phyloP scores from a whole-genome alignment of 2,329 filamentous ascomycete genomes.

The Bipolaris sorokiniana region DNA sequence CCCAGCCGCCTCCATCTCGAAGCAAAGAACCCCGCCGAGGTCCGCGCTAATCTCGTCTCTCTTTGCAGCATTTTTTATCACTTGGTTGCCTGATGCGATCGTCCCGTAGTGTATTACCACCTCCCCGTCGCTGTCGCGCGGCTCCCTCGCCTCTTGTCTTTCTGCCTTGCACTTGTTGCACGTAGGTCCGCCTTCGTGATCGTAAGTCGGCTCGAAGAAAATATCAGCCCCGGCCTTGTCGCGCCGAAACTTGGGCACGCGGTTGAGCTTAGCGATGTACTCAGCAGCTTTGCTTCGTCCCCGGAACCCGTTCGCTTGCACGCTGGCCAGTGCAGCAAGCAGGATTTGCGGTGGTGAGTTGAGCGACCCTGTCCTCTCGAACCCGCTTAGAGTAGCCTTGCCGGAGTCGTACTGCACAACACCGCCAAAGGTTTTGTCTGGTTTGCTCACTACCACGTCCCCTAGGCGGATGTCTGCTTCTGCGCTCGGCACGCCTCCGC shows the following conservation, averaged over 20 bases:
- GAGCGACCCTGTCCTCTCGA: constrained; percentile 13
- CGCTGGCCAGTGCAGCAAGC: constrained; percentile 11
- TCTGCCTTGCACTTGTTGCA: constrained; percentile 14
- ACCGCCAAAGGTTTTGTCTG: not conserved
- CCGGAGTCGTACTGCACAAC: constrained; percentile 1
- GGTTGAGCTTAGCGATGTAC: not conserved
- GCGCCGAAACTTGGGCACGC: not conserved
- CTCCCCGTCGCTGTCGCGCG: not conserved
- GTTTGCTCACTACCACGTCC: constrained; percentile 12
- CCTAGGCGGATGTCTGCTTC: constrained; percentile 12
- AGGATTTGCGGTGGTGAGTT: constrained; percentile 12
- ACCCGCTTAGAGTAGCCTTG: constrained; percentile 8
- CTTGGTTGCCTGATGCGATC: constrained; percentile 32
- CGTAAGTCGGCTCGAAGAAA: constrained; percentile 22
- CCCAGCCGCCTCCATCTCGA: not conserved
- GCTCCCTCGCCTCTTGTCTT: not conserved
- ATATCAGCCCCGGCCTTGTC: constrained; percentile 14
- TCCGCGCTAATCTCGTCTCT: not conserved
- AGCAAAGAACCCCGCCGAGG: constrained; percentile 5
- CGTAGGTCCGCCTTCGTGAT: constrained; percentile 15
- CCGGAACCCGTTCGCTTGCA: constrained; percentile 7
- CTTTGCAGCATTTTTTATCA: not conserved
- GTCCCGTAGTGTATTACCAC: constrained; percentile 48
- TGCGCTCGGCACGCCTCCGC: constrained; percentile 29
- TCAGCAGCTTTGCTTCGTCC: not conserved